These are phyloP conservation scores for Hyparrhenia diplandra DNA, from an alignment of 176 grass and related monocot genomes.

Conservation along the genomic window DNA sequence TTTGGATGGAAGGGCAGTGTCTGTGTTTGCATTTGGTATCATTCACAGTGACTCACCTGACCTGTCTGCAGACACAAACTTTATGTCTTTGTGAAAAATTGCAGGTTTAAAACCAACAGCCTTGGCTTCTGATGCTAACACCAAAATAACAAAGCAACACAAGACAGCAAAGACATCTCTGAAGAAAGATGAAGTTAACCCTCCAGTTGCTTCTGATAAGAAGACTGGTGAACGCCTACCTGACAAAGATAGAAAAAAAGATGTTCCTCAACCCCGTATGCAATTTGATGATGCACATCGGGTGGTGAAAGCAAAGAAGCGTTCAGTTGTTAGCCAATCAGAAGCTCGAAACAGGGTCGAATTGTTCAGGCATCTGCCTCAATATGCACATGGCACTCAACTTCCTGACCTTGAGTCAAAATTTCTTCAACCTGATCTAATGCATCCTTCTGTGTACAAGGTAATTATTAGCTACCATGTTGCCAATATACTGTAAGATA, in stretches of 20 bases:
- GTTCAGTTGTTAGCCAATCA: conserved; percentile 50
- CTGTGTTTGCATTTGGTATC: background rate
- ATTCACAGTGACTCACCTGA: background rate
- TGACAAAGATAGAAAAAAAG: conserved; percentile 65
- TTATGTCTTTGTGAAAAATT: conserved; percentile 3
- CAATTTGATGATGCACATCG: conserved; percentile 63
- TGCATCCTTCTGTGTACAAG: conserved; percentile 93
- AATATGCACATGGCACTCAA: conserved; percentile 65
- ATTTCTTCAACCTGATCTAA: conserved; percentile 54
- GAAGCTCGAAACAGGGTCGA: conserved; percentile 69
- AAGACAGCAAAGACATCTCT: conserved; percentile 41
- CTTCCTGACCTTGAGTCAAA: conserved; percentile 76
- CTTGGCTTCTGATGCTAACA: conserved; percentile 13
- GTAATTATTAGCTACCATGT: conserved; percentile 18
- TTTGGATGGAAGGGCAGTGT: background rate
- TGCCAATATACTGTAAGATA: background rate
- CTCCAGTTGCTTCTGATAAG: conserved; percentile 45
- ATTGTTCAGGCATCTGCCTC: conserved; percentile 71
- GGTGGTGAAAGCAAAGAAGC: conserved; percentile 59
- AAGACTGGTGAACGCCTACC: conserved; percentile 25
- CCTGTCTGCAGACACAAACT: background rate
- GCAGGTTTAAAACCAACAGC: conserved; percentile 19
- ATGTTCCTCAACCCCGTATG: conserved; percentile 51
- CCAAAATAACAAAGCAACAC: conserved; percentile 33
- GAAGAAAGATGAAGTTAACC: conserved; percentile 55